These are phyloP conservation scores for Melampsora abietis-canadensis DNA, from an alignment of 1,284 basidiomycete species.

Conservation along the genomic window DNA sequence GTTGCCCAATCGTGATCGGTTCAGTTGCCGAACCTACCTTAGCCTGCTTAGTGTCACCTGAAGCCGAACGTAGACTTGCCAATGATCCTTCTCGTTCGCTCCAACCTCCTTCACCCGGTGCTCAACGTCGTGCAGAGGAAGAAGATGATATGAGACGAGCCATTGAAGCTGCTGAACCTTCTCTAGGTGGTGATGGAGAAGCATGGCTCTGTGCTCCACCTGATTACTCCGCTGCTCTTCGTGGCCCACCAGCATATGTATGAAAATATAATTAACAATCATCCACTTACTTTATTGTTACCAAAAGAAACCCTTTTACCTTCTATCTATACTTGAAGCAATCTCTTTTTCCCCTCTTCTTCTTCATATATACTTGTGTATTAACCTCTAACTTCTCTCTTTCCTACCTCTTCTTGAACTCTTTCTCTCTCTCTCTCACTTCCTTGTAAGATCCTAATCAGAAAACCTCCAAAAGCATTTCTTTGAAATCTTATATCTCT, in stretches of 20 bases:
- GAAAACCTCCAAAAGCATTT: no score
- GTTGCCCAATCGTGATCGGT: conserved; percentile 56
- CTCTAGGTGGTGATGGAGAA: conserved; percentile 30
- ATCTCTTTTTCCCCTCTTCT: no score
- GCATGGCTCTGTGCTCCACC: conserved; percentile 36
- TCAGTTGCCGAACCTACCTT: conserved; percentile 55
- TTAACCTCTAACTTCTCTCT: no score
- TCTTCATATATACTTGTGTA: no score
- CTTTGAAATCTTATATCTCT: no score
- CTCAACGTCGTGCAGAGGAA: conserved; percentile 23
- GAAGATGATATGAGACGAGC: conserved; percentile 35
- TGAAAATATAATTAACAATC: neutral
- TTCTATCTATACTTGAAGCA: no score
- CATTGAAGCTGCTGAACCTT: conserved; percentile 36
- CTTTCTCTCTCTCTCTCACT: no score
- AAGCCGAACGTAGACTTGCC: conserved; percentile 22
- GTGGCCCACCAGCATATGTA: conserved; percentile 33
- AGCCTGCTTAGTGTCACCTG: conserved; percentile 21
- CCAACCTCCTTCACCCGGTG: neutral
- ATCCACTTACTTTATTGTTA: no score
- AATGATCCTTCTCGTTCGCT: conserved; percentile 1
- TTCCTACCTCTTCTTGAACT: no score
- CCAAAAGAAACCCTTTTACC: no score
- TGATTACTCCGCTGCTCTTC: conserved; percentile 22
- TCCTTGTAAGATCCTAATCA: no score